Conservation (phyloP, 2,329 filamentous ascomycete genomes). For the Aureobasidium sp. region DNA sequence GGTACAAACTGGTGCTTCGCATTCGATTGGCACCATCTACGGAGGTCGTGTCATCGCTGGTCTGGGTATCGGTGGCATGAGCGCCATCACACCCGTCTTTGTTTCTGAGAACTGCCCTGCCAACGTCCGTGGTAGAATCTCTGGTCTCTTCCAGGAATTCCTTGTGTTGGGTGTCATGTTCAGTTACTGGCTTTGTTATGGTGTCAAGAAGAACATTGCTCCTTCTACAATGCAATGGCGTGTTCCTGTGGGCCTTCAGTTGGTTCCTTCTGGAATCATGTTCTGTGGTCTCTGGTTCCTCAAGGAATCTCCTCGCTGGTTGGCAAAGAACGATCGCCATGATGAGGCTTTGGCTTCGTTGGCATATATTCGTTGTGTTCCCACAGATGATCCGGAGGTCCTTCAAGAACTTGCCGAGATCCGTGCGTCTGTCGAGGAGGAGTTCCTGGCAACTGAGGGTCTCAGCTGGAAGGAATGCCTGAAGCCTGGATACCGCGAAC, state of each 20-base stretch:
- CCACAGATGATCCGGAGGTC: constrained; percentile 17
- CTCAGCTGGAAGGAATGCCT: constrained; percentile 34
- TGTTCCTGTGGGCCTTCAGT: constrained; percentile 55
- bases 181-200: constrained; percentile 33
- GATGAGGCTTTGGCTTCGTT: constrained; percentile 51
- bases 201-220: constrained; percentile 12
- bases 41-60: constrained; percentile 52
- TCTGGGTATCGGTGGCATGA: constrained; percentile 42
- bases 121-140: constrained; percentile 49
- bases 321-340: constrained; percentile 56
- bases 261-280: constrained; percentile 50
- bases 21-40: constrained; percentile 54
- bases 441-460: constrained; percentile 31
- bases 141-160: constrained; percentile 51
- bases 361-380: constrained; percentile 43
- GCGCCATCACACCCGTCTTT: constrained; percentile 50
- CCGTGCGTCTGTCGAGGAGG: constrained; percentile 33
- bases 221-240: constrained; percentile 24
- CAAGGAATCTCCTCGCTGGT: constrained; percentile 53
- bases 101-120: constrained; percentile 52
- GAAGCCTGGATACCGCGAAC: constrained; percentile 41
- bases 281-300: constrained; percentile 40
- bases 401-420: constrained; percentile 32
- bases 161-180: constrained; percentile 43
- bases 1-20: constrained; percentile 53